Conservation (phyloP, 179 eudicot species). For the Nepenthes alata region DNA sequence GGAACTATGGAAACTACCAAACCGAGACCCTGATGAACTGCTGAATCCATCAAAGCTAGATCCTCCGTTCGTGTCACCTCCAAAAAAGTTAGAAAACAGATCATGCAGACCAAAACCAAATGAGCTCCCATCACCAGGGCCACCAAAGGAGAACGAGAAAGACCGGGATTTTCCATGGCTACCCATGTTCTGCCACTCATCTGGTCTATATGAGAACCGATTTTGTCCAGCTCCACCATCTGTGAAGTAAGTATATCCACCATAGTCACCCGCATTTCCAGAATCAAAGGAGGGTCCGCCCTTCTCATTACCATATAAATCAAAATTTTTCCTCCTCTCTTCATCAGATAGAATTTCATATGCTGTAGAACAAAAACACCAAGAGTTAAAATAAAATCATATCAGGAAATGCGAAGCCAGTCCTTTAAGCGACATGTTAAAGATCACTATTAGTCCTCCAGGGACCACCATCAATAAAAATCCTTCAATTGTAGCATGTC, state of each 20-base stretch:
- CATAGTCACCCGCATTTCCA: conserved; percentile 43
- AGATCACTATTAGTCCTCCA: too few relatives aligned
- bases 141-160: conserved; percentile 87
- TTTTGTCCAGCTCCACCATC: conserved; percentile 67
- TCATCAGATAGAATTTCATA: conserved; percentile 89
- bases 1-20: conserved; percentile 49
- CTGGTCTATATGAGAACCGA: conserved; percentile 39
- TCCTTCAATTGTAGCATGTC: too few relatives aligned
- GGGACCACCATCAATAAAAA: too few relatives aligned
- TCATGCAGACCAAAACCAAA: conserved; percentile 71
- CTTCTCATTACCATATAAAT: conserved; percentile 76
- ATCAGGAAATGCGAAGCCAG: background rate
- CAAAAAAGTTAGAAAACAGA: conserved; percentile 67
- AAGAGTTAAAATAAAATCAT: background rate
- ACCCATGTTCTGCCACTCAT: conserved; percentile 69
- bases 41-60: conserved; percentile 22
- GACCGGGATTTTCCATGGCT: conserved; percentile 51
- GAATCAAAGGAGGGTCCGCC: conserved; percentile 68
- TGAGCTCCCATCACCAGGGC: conserved; percentile 39
- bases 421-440: too few relatives aligned
- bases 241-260: conserved; percentile 54
- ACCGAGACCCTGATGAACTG: conserved; percentile 24
- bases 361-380: conserved; percentile 37
- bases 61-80: conserved; percentile 54
- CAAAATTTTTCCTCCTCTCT: conserved; percentile 84